Evolutionary conservation across 495 filamentous ascomycete species (phyloP), one percentile per base, ranked within the genome.

Genomic region (Letharia columbiana): DNA sequence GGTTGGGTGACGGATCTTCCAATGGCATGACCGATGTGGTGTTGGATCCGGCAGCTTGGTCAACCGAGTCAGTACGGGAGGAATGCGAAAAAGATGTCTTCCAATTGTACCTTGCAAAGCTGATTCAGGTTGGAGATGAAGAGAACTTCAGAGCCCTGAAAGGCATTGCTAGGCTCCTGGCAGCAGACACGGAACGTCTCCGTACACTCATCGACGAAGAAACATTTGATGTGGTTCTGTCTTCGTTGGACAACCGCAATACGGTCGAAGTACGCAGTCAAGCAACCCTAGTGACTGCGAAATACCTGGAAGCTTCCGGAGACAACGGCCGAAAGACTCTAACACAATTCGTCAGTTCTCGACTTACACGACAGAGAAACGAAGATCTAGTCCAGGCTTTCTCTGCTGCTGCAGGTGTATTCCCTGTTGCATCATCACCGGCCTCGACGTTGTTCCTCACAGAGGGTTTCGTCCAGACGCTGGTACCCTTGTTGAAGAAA

Each of bases 341-440:
- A 40, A 79, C 79, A n/a, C 75, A 81, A 4, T 89, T 92, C 73
- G 87, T 96, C 67, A 78, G 78, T 18, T 73, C 75, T 17, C 80
- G 81, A 56, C 68, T 89, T 13, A 72, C 75, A 62, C 82, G 78
- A 42, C 76, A 79, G 40, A 83, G 77, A 15, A 77, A 80, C 49
- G 85, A 88, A 65, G 83, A 86, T 66, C 71, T 88, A 20, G 81
- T 87, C 59, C 72, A 92, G 40, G 92, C 91, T 20, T 97, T 96
- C 75, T 97, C 93, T 59, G 92, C 91, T 28, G 90, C 91, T 4
- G 84, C 91, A 7, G 84, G 87, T 8, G 82, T 97, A 41, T 98
- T 98, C 74, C 92, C 93, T 2, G 80, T 98, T 62, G 85, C 87
- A 2, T 86, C 91, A 18, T 78, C 86, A 50, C 80, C 87, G 40